phyloP scores from a whole-genome alignment of 768 basidiomycete genomes.

The Coprinopsis strossmayeri region DNA sequence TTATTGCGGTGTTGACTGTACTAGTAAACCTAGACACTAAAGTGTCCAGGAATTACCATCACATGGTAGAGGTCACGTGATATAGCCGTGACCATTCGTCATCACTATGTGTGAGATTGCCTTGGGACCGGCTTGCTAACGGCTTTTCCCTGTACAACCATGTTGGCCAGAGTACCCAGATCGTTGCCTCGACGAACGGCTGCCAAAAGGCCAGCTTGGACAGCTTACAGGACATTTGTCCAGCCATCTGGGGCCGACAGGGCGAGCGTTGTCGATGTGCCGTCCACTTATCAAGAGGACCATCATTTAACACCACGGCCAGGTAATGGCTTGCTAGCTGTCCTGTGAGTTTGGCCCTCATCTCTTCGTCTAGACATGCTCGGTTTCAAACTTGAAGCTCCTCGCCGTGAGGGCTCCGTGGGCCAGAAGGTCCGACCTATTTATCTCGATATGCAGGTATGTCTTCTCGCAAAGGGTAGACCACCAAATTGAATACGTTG shows the following conservation, averaged over 20 bases:
- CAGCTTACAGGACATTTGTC: constrained; percentile 54
- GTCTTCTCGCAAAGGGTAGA: constrained; percentile 15
- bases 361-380: constrained; percentile 62
- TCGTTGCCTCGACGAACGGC: constrained; percentile 28
- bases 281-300: constrained; percentile 66
- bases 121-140: background rate
- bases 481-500: background rate
- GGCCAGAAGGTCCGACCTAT: constrained; percentile 76
- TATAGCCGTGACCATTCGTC: background rate
- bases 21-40: no score
- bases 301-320: constrained; percentile 62
- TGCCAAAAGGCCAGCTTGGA: constrained; percentile 23
- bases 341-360: background rate
- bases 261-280: constrained; percentile 78
- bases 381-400: constrained; percentile 74
- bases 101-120: background rate
- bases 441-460: constrained; percentile 95
- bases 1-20: no score
- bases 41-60: no score
- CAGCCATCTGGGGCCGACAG: constrained; percentile 80
- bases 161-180: constrained; percentile 54
- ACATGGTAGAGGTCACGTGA: background rate
- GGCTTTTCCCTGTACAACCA: constrained; percentile 21
- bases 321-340: constrained; percentile 38
- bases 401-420: constrained; percentile 49